Conservation (phyloP, 768 basidiomycete genomes). For the Suillus weaverae region DNA sequence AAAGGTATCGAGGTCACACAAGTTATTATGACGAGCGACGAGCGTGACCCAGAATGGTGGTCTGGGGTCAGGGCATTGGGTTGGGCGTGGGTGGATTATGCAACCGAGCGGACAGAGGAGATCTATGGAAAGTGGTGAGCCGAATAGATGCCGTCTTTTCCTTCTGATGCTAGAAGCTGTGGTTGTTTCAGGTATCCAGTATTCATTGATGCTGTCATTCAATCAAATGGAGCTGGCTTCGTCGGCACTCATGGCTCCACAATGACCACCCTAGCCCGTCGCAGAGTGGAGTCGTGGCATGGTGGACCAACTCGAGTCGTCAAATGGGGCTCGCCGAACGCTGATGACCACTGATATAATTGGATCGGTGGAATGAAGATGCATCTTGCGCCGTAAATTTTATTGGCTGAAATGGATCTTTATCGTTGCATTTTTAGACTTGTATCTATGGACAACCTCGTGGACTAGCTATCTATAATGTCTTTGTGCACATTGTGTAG, state of each 20-base stretch:
- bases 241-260: conserved; percentile 74
- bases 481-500: not conserved
- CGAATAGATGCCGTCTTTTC: not conserved
- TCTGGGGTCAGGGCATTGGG: conserved; percentile 47
- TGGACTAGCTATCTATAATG: not conserved
- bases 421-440: conserved; percentile 5
- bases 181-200: conserved; percentile 59
- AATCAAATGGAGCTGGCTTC: conserved; percentile 65
- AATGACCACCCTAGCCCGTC: conserved; percentile 64
- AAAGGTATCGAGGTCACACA: conserved; percentile 48
- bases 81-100: conserved; percentile 55
- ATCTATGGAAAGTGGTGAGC: conserved; percentile 51
- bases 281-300: conserved; percentile 69
- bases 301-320: conserved; percentile 52
- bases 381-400: no score
- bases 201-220: conserved; percentile 72
- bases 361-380: not conserved
- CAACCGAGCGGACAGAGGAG: conserved; percentile 40
- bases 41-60: conserved; percentile 59
- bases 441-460: conserved; percentile 3
- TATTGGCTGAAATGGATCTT: not conserved
- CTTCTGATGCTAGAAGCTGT: not conserved
- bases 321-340: conserved; percentile 56
- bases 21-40: conserved; percentile 68
- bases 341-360: conserved; percentile 52